These are phyloP conservation scores for Lasiosphaeria miniovina DNA, from an alignment of 495 filamentous ascomycete species.

Conservation along the genomic window DNA sequence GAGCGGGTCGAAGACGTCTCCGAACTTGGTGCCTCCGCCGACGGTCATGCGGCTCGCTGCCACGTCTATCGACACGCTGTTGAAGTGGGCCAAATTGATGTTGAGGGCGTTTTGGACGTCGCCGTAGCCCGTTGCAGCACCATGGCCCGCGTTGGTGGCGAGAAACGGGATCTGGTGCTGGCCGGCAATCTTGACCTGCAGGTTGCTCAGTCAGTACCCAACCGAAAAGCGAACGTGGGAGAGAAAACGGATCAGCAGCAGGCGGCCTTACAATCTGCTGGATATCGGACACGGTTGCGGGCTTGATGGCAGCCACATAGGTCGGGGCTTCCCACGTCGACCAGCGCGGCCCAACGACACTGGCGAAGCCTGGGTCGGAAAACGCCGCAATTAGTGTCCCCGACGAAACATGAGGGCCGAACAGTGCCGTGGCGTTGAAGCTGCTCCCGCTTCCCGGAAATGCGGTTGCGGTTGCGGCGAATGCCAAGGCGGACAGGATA, in stretches of 20 bases:
- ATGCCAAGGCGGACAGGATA: no score
- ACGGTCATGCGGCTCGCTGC: not conserved
- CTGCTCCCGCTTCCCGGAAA: not conserved
- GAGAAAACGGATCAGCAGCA: not conserved
- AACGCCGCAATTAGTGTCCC: not conserved
- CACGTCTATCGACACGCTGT: slow-evolving; percentile 24
- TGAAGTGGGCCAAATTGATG: slow-evolving; percentile 32
- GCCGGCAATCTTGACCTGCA: slow-evolving; percentile 6
- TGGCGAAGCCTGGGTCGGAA: not conserved
- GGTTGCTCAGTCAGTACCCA: not conserved
- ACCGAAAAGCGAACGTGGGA: not conserved
- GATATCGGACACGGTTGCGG: not conserved
- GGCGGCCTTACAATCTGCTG: slow-evolving; percentile 1
- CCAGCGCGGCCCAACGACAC: not conserved
- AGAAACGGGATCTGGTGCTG: slow-evolving; percentile 9
- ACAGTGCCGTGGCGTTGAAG: not conserved
- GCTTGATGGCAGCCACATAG: slow-evolving; percentile 1
- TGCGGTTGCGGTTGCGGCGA: no score
- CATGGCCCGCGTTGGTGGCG: slow-evolving; percentile 9
- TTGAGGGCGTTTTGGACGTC: slow-evolving; percentile 18
- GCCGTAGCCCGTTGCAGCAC: not conserved
- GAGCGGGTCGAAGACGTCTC: not conserved
- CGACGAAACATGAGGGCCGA: not conserved
- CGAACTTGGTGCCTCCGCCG: not conserved
- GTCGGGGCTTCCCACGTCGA: not conserved